phyloP scores from a whole-genome alignment of 2,329 filamentous ascomycete genomes.

The Ceratocystis destructans region DNA sequence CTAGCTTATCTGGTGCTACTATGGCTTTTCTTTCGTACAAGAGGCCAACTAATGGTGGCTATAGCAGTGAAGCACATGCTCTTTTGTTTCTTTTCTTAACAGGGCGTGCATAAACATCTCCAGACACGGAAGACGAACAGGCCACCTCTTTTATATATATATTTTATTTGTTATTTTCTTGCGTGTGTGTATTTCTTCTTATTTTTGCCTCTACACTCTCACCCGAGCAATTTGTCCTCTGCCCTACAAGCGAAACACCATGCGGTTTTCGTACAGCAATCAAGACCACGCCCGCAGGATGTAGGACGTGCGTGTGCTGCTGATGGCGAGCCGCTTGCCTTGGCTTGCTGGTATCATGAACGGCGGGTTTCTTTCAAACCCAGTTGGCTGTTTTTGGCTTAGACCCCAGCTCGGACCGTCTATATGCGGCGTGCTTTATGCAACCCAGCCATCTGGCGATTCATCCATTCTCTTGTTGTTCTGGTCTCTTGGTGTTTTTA shows the following conservation, averaged over 20 bases:
- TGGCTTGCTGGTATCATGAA: not conserved
- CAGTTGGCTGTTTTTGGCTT: not conserved
- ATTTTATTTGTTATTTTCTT: not conserved
- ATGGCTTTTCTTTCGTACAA: not conserved
- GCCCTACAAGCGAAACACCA: no score
- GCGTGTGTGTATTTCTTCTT: not conserved
- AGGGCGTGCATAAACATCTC: not conserved
- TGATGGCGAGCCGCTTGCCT: not conserved
- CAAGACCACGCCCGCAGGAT: not conserved
- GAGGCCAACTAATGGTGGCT: not conserved
- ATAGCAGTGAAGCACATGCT: not conserved
- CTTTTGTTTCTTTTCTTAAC: not conserved
- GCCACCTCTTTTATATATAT: not conserved
- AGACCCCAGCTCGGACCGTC: not conserved
- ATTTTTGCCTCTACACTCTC: not conserved
- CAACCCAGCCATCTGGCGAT: constrained; percentile 2
- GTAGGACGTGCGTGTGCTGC: no score
- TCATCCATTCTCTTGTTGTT: not conserved
- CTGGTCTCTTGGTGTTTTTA: not conserved
- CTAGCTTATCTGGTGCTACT: not conserved
- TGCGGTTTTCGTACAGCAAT: not conserved
- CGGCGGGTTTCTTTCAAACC: not conserved
- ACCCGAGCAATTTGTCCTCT: no score
- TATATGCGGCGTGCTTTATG: not conserved
- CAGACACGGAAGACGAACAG: not conserved